Evolutionary conservation across 148 eudicot species (phyloP).

Genomic region (Linanthus parryae): DNA sequence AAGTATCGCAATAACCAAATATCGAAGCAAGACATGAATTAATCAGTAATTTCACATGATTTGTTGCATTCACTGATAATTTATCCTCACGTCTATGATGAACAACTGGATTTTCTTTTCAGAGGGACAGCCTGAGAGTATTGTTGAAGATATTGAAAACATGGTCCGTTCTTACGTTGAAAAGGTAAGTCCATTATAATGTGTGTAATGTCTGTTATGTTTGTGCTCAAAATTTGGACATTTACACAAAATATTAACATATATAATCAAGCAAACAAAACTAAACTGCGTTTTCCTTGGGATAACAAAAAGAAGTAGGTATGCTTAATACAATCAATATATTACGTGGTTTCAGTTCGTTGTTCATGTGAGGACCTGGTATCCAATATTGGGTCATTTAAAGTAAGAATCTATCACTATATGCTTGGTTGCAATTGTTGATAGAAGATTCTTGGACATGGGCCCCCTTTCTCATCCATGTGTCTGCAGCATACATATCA

Average conservation of each 20-base stretch:
- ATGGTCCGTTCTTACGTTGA: conserved; percentile 99
- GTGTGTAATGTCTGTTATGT: no score
- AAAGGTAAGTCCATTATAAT: no score
- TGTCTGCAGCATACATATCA: not conserved
- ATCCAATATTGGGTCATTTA: not conserved
- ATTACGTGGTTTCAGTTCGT: no score
- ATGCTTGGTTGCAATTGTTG: not conserved
- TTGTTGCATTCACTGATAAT: not conserved
- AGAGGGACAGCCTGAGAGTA: conserved; percentile 90
- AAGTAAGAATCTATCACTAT: not conserved
- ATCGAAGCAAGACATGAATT: not conserved
- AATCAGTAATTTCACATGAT: not conserved
- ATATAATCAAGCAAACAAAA: no score
- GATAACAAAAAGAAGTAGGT: no score
- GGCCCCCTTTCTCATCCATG: not conserved
- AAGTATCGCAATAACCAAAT: conserved; percentile 22
- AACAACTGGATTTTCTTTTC: conserved; percentile 15
- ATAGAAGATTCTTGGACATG: not conserved
- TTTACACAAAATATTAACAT: no score
- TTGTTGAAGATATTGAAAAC: conserved; percentile 93
- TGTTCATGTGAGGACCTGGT: no score
- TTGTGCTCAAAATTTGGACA: no score
- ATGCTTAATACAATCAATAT: no score
- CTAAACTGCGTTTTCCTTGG: no score
- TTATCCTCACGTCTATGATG: not conserved